phyloP scores from a whole-genome alignment of 108 stramenopile species.

The Nannochloropsis gaditana region DNA sequence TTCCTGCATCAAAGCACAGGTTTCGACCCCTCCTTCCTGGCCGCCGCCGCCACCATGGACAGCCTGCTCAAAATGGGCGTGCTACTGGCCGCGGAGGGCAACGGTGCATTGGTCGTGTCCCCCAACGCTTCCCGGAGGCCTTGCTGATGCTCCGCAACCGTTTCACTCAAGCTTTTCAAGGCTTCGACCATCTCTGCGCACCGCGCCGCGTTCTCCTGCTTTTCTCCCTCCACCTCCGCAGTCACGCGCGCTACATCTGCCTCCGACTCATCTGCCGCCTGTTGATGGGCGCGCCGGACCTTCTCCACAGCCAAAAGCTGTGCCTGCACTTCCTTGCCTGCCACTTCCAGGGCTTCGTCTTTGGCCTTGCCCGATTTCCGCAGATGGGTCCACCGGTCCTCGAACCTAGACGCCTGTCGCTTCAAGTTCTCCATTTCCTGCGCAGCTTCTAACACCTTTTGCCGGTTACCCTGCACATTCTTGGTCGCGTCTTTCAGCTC shows the following conservation, averaged over 20 bases:
- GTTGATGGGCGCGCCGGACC: neutral
- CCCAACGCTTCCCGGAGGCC: neutral
- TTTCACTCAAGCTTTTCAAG: neutral
- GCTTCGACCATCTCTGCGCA: neutral
- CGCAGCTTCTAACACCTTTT: neutral
- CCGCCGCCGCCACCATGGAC: neutral
- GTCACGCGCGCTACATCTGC: neutral
- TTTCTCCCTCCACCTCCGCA: neutral
- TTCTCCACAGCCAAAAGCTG: neutral
- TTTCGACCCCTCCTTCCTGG: neutral
- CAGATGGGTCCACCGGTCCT: neutral
- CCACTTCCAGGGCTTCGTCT: neutral
- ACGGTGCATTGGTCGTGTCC: neutral
- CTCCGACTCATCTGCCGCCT: neutral
- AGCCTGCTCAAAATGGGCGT: neutral
- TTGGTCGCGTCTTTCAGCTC: slow-evolving; percentile 9
- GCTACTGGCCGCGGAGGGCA: neutral
- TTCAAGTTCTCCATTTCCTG: neutral
- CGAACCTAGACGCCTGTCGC: neutral
- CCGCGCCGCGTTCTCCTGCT: neutral
- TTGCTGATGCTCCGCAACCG: neutral
- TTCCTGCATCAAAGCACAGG: neutral
- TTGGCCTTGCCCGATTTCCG: slow-evolving; percentile 6
- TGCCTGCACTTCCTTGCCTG: neutral
- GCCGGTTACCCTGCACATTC: slow-evolving; percentile 13